phyloP scores from a whole-genome alignment of 306 rosid species.

The Glycine latifolia region DNA sequence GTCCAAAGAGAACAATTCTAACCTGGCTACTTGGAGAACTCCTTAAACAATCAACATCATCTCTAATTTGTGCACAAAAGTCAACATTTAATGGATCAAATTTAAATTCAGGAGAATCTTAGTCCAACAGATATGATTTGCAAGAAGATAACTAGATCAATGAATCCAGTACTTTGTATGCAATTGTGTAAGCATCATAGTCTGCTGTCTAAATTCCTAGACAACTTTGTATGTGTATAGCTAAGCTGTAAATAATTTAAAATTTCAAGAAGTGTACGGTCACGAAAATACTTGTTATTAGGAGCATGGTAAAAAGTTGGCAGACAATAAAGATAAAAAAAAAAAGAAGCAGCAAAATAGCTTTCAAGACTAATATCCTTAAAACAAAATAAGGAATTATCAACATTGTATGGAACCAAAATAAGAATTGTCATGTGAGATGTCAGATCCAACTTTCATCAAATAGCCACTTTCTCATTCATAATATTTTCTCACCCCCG shows the following conservation, averaged over 20 bases:
- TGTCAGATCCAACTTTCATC: background rate
- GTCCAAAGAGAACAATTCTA: background rate
- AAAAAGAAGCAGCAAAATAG: background rate
- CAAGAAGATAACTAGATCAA: background rate
- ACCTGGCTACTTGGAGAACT: background rate
- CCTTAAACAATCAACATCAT: background rate
- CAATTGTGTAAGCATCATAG: background rate
- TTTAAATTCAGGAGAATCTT: conserved; percentile 3
- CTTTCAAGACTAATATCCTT: background rate
- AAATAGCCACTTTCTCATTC: background rate
- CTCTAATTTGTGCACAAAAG: background rate
- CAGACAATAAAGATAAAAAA: background rate
- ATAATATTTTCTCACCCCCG: background rate
- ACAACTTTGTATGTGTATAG: background rate
- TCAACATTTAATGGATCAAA: background rate
- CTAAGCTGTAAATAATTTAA: background rate
- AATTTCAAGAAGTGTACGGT: background rate
- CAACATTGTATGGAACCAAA: background rate
- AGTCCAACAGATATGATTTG: background rate
- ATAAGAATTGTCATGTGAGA: background rate
- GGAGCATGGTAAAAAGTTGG: conserved; percentile 5
- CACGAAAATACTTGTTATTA: conserved; percentile 1
- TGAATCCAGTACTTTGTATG: background rate
- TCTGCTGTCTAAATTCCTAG: background rate
- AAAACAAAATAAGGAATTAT: conserved; percentile 11